Evolutionary conservation across 2,329 filamentous ascomycete genomes (phyloP).

Genomic region (Fusarium phyllophilum): DNA sequence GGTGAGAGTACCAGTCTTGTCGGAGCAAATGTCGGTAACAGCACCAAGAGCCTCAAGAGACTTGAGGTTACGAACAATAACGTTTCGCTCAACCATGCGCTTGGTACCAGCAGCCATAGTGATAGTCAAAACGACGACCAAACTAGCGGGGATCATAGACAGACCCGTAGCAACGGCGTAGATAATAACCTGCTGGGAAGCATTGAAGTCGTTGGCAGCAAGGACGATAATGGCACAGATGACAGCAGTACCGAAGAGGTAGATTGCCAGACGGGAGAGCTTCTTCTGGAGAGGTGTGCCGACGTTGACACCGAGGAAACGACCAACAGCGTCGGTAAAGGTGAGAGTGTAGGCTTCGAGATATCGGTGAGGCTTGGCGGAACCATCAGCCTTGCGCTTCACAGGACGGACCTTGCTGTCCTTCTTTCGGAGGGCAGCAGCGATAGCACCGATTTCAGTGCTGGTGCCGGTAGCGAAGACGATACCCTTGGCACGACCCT

Average conservation of each 20-base stretch:
- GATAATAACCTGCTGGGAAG: conserved; percentile 68
- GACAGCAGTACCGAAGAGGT: conserved; percentile 74
- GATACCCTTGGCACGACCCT: conserved; percentile 68
- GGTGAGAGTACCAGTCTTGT: conserved; percentile 69
- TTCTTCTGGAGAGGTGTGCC: conserved; percentile 77
- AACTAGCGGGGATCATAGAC: conserved; percentile 62
- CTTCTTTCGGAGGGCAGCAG: conserved; percentile 58
- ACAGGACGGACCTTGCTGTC: conserved; percentile 62
- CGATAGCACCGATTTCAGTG: conserved; percentile 72
- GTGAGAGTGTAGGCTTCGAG: conserved; percentile 59
- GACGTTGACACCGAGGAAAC: conserved; percentile 73
- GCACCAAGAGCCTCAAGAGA: conserved; percentile 69
- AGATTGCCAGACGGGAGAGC: conserved; percentile 72
- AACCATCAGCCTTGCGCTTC: conserved; percentile 62
- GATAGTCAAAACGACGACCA: conserved; percentile 65
- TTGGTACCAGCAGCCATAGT: conserved; percentile 67
- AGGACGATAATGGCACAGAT: conserved; percentile 76
- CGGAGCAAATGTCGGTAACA: conserved; percentile 66
- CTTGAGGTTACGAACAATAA: conserved; percentile 63
- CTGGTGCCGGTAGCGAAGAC: conserved; percentile 71
- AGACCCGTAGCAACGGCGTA: conserved; percentile 60
- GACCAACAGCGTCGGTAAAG: conserved; percentile 65
- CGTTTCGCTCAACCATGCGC: conserved; percentile 62
- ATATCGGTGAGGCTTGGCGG: conserved; percentile 64
- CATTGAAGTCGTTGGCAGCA: conserved; percentile 68